Conservation (phyloP, 78 protist species). For the Cavenderia fasciculata region DNA sequence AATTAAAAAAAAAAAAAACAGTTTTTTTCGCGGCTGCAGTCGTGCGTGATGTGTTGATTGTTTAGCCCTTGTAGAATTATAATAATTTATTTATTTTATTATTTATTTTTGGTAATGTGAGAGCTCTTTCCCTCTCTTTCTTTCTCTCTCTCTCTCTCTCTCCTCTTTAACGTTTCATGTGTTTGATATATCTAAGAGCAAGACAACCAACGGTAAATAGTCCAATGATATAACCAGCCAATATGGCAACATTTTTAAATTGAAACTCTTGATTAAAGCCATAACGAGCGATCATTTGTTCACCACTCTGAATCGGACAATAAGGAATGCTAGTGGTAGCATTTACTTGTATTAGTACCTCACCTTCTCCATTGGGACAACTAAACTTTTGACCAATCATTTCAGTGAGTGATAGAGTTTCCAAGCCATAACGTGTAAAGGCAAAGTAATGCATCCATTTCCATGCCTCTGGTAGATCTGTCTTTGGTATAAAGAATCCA, state of each 20-base stretch:
- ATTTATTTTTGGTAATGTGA: too few species aligned
- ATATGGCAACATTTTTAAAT: constrained; percentile 9
- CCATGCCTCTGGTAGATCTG: constrained; percentile 24
- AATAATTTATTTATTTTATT: too few species aligned
- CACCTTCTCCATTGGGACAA: constrained; percentile 28
- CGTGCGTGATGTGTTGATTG: too few species aligned
- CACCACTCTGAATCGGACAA: constrained; percentile 45
- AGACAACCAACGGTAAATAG: constrained; percentile 7
- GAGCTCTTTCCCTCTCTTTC: too few species aligned
- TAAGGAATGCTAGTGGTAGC: neutral
- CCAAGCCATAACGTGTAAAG: constrained; percentile 44
- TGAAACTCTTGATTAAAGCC: constrained; percentile 23
- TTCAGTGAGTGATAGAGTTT: constrained; percentile 27
- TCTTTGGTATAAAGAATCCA: constrained; percentile 50
- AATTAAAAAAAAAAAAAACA: too few species aligned
- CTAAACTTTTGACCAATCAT: neutral
- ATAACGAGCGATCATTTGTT: constrained; percentile 17
- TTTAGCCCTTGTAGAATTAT: too few species aligned
- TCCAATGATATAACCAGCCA: constrained; percentile 24
- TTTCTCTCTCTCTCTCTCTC: too few species aligned
- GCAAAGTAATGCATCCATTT: constrained; percentile 51
- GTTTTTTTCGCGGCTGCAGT: too few species aligned
- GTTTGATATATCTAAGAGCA: constrained; percentile 19
- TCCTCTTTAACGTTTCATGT: neutral
- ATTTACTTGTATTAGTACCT: neutral